A percentile compares a stretch with the other conserved stretches of the same genome.
Conservation (phyloP, 768 basidiomycete genomes). For the Naganishia vaughanmartiniae region DNA sequence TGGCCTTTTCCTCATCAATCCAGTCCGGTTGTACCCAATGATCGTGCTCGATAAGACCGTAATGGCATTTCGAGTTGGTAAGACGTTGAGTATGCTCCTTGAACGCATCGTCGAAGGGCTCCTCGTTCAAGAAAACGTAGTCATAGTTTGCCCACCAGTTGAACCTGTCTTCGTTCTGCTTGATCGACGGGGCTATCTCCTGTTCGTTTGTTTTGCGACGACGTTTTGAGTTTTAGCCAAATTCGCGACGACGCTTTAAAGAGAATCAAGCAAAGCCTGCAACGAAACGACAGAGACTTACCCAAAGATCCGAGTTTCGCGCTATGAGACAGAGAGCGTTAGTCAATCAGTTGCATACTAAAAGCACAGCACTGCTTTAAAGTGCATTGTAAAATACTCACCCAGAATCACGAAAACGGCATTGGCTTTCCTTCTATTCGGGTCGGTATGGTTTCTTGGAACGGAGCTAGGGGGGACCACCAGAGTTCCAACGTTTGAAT, state of each 20-base stretch:
- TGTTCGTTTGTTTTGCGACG: no score
- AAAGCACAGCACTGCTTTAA: no score
- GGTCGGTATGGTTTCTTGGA: slow-evolving; percentile 30
- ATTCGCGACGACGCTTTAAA: no score
- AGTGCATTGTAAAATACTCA: slow-evolving; percentile 39
- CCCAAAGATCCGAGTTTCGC: slow-evolving; percentile 48
- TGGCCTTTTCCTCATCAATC: slow-evolving; percentile 73
- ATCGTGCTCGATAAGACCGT: slow-evolving; percentile 62
- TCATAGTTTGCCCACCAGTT: slow-evolving; percentile 75
- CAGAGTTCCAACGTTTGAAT: slow-evolving; percentile 8
- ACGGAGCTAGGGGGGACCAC: slow-evolving; percentile 20
- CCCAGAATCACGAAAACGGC: slow-evolving; percentile 75
- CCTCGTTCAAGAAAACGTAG: slow-evolving; percentile 82
- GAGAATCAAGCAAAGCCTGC: no score
- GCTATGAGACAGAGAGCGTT: slow-evolving; percentile 23
- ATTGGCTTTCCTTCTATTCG: slow-evolving; percentile 61
- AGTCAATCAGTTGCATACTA: neutral
- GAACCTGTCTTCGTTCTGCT: slow-evolving; percentile 82
- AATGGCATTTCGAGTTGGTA: slow-evolving; percentile 64
- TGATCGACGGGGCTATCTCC: slow-evolving; percentile 64
- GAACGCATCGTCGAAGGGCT: slow-evolving; percentile 69
- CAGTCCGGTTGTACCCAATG: slow-evolving; percentile 74
- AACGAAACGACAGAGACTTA: no score
- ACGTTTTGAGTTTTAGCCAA: no score
- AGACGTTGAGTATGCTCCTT: slow-evolving; percentile 60